A percentile compares a stretch with the other conserved stretches of the same genome.
Evolutionary conservation across 1,139 yeast genomes (phyloP).

Genomic region (Debaryomycetaceae sp.): DNA sequence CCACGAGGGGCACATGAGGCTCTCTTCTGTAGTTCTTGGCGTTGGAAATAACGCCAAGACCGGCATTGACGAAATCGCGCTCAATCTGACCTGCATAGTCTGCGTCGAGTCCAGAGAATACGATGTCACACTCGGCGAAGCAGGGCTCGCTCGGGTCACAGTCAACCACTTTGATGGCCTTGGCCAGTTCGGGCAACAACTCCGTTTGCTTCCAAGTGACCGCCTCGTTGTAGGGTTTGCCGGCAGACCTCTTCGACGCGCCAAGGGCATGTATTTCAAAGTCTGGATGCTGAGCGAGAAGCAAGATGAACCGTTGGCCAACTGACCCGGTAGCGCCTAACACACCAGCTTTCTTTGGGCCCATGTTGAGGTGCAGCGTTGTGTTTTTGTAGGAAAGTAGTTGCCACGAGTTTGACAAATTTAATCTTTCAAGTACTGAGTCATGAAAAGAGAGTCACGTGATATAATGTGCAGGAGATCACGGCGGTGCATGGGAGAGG

Average conservation of each 20-base stretch:
- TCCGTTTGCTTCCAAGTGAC: slow-evolving; percentile 94
- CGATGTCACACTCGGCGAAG: slow-evolving; percentile 87
- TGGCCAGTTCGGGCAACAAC: slow-evolving; percentile 67
- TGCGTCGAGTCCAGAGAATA: slow-evolving; percentile 91
- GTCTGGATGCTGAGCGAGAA: slow-evolving; percentile 83
- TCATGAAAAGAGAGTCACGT: too few species aligned
- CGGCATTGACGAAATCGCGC: slow-evolving; percentile 74
- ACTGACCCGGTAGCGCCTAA: slow-evolving; percentile 98
- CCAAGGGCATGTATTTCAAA: slow-evolving; percentile 84
- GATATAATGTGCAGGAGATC: too few species aligned
- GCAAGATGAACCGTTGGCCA: slow-evolving; percentile 90
- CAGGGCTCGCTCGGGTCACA: slow-evolving; percentile 63
- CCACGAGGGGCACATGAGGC: slow-evolving; percentile 83
- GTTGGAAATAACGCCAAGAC: slow-evolving; percentile 82
- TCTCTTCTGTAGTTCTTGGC: slow-evolving; percentile 95
- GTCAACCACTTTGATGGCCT: slow-evolving; percentile 62
- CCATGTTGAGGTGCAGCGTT: slow-evolving; percentile 12
- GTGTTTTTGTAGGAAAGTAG: background rate
- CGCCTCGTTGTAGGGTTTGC: slow-evolving; percentile 79
- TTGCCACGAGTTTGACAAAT: background rate
- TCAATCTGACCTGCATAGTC: slow-evolving; percentile 94
- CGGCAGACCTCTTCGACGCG: slow-evolving; percentile 93
- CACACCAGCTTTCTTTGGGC: slow-evolving; percentile 67
- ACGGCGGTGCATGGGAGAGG: too few species aligned
- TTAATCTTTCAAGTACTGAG: background rate